These are phyloP conservation scores for Smallanthus sonchifolius DNA, from an alignment of 129 eudicot genomes.

Conservation along the genomic window DNA sequence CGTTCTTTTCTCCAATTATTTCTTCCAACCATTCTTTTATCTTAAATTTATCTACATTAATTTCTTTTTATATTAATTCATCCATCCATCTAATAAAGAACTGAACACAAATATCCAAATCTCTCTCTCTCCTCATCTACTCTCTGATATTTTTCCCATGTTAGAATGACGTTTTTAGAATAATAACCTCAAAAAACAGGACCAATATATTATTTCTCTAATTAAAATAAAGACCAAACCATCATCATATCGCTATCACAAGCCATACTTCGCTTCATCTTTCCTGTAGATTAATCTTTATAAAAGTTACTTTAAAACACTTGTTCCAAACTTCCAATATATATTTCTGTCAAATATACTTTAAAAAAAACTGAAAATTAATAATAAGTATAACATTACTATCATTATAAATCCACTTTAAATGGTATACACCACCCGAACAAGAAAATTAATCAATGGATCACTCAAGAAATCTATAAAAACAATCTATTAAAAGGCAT, in stretches of 20 bases:
- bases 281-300: neutral
- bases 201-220: neutral
- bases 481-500: too few species aligned
- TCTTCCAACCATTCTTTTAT: neutral
- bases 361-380: neutral
- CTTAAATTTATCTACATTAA: too few species aligned
- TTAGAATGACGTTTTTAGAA: too few species aligned
- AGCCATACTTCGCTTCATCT: constrained; percentile 4
- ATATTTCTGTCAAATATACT: neutral
- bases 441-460: neutral
- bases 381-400: neutral
- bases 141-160: too few species aligned
- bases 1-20: neutral
- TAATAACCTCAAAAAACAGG: too few species aligned
- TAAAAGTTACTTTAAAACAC: neutral
- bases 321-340: neutral
- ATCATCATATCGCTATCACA: constrained; percentile 14
- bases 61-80: too few species aligned
- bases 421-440: neutral
- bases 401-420: neutral
- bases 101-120: too few species aligned
- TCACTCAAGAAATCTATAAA: neutral
- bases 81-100: too few species aligned
- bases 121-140: neutral
- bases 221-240: neutral